Base-by-base conservation (phyloP, 129 eudicot species). In the Tagetes patula region DNA sequence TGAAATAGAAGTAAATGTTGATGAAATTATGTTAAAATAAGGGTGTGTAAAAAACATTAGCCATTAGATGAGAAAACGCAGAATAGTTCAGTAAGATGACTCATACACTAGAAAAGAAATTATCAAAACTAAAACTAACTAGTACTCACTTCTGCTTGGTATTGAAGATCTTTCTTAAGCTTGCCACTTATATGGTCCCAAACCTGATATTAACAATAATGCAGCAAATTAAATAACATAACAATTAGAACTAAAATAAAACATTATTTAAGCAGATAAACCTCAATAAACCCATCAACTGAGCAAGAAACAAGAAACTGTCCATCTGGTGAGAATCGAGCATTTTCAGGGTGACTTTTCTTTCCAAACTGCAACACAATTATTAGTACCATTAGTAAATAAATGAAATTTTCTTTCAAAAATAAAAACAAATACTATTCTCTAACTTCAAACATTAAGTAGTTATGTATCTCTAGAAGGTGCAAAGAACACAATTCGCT, bases 241-340 rank as follows among this genome's bases (percentile, higher is more conserved):
- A 67, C 14, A 63, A 55, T 20, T 34, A 31, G 40, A 63, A 39
- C 8, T 13, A 77, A 2, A 63, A 5, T 43, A 41, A 54, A 71
- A 27, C 3, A 6, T 9, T 10, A 65, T 65, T 33, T 14, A 69
- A 38, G 43, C 8, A 72, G 36, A 74, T 38, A 58, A 67, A 93
- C 98, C 96, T 93, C 98, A 45, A 93, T 86, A 80, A 93, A 87
- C 74, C 98, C 98, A 69, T 93, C 98, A 66, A 93, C 95, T 46
- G 98, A 93, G 84, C 95, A 89, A 73, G 98, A 93, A 83, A 87
- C 96, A 63, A 93, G 98, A 75, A 89, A 89, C 33, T 93, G 98
- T 59, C 98, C 98, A 68, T 93, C 98, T 3, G 96, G 98, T 67
- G 98, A 93, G 75, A 93, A 93, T 45, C 92, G 75, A 70, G 96